phyloP scores from a whole-genome alignment of 148 eudicot genomes.

The Polygonum maritimum region DNA sequence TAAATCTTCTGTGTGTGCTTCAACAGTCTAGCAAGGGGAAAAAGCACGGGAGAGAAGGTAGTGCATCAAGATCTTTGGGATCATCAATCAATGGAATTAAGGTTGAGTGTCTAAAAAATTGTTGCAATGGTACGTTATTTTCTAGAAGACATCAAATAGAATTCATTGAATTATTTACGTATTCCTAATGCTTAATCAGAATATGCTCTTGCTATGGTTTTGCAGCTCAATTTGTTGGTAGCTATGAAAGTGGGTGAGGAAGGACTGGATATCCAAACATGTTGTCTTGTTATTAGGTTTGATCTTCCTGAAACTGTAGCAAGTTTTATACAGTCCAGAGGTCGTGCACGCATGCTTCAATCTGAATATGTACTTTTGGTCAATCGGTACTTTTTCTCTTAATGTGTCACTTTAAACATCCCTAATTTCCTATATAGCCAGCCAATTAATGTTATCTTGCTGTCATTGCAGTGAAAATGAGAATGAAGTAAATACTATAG shows the following conservation, averaged over 20 bases:
- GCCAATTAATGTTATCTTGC: not conserved
- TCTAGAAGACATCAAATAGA: not conserved
- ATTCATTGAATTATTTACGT: not conserved
- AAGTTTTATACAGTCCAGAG: slow-evolving; percentile 96
- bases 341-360: slow-evolving; percentile 94
- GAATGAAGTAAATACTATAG: slow-evolving; percentile 53
- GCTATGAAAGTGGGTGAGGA: slow-evolving; percentile 98
- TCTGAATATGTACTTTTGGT: slow-evolving; percentile 93
- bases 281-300: slow-evolving; percentile 93
- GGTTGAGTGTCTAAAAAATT: not conserved
- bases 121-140: not conserved
- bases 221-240: slow-evolving; percentile 83
- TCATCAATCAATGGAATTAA: not conserved
- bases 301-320: slow-evolving; percentile 95
- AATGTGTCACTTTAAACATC: slow-evolving; percentile 2
- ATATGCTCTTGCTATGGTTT: slow-evolving; percentile 14
- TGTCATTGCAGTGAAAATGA: slow-evolving; percentile 49
- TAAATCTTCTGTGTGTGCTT: no score
- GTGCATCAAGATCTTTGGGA: no score
- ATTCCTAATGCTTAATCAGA: not conserved
- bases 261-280: slow-evolving; percentile 98
- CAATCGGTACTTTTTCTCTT: slow-evolving; percentile 46
- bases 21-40: no score
- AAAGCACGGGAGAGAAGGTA: no score
- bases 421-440: not conserved